Evolutionary conservation across 179 eudicot species (phyloP).

Genomic region (Nepenthes alata): DNA sequence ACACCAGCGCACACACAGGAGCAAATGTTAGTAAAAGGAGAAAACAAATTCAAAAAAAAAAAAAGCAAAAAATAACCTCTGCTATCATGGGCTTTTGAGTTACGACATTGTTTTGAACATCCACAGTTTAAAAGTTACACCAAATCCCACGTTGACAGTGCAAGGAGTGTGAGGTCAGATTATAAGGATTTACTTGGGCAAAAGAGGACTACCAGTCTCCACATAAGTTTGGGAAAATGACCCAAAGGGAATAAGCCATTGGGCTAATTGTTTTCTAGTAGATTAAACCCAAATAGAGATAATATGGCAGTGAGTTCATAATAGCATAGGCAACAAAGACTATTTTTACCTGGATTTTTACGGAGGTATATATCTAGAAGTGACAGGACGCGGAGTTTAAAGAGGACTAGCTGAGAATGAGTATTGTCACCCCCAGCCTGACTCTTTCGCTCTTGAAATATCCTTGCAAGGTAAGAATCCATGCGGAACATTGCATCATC

Average conservation of each 20-base stretch:
- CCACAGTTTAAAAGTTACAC: background rate
- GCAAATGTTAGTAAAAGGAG: background rate
- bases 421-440: constrained; percentile 81
- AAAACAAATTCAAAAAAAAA: background rate
- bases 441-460: constrained; percentile 64
- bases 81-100: background rate
- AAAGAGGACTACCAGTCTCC: too few species aligned
- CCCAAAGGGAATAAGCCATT: too few species aligned
- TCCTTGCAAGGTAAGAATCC: constrained; percentile 60
- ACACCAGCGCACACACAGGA: background rate
- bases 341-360: constrained; percentile 60
- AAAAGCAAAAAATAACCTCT: too few species aligned
- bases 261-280: too few species aligned
- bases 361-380: constrained; percentile 76
- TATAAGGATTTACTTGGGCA: too few species aligned
- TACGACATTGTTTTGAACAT: background rate
- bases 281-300: too few species aligned
- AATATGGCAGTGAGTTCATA: background rate
- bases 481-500: constrained; percentile 95
- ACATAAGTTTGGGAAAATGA: too few species aligned
- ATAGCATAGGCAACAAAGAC: background rate
- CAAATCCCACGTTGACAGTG: too few species aligned
- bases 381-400: constrained; percentile 91
- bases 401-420: constrained; percentile 77
- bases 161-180: too few species aligned